Conservation (phyloP, 2,329 filamentous ascomycete genomes). For the Diaporthe velutina region DNA sequence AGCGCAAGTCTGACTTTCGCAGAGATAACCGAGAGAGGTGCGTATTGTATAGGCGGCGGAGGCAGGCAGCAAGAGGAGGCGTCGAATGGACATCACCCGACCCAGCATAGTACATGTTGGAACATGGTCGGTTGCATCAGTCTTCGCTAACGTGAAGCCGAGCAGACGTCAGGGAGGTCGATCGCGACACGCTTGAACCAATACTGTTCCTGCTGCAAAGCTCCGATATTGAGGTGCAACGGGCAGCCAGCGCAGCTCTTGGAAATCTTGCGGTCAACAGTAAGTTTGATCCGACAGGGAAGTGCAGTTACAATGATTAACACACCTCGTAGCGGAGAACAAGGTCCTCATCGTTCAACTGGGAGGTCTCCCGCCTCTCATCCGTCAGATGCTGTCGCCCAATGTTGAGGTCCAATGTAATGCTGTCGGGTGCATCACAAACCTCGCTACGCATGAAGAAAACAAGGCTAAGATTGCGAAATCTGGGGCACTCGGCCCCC, state of each 20-base stretch:
- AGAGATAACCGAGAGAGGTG: constrained; percentile 98
- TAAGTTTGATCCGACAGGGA: constrained; percentile 59
- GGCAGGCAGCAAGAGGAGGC: constrained; percentile 14
- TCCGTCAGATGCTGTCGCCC: constrained; percentile 96
- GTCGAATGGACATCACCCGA: background rate
- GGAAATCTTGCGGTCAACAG: constrained; percentile 98
- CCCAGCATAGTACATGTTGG: background rate
- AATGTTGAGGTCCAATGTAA: constrained; percentile 99
- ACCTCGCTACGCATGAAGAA: constrained; percentile 96
- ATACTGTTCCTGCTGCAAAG: constrained; percentile 96
- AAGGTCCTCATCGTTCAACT: constrained; percentile 96
- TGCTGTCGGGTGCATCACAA: constrained; percentile 98
- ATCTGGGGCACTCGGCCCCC: constrained; percentile 89
- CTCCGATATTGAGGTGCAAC: constrained; percentile 95
- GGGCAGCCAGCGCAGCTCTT: constrained; percentile 94
- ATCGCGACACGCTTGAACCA: constrained; percentile 93
- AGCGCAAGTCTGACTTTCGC: constrained; percentile 99
- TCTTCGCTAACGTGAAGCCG: constrained; percentile 33
- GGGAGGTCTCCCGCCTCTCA: constrained; percentile 89
- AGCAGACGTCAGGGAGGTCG: constrained; percentile 94
- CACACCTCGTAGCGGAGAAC: constrained; percentile 82
- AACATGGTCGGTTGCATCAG: background rate
- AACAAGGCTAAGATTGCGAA: constrained; percentile 99
- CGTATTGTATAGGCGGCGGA: constrained; percentile 44
- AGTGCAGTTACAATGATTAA: constrained; percentile 53